phyloP scores from a whole-genome alignment of 1,284 basidiomycete genomes.

The Coniferiporia weirii region DNA sequence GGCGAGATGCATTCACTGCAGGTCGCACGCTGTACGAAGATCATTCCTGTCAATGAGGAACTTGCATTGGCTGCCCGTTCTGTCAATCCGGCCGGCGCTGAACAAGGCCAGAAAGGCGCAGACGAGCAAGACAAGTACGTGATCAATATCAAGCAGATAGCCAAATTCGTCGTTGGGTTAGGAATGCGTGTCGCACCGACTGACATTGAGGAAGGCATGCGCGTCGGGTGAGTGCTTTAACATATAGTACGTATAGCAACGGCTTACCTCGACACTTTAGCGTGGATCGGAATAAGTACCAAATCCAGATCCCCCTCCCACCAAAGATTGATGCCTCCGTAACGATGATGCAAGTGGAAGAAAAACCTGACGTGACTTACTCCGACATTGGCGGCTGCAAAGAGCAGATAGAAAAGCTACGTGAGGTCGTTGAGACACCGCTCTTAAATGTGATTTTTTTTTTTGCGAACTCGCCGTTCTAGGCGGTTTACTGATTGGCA shows the following conservation, averaged over 20 bases:
- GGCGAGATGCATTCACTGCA: conserved; percentile 90
- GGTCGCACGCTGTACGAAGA: conserved; percentile 98
- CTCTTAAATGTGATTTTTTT: conserved; percentile 69
- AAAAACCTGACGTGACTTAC: conserved; percentile 98
- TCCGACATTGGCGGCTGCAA: conserved; percentile 98
- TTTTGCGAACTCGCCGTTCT: background rate
- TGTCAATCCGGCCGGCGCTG: conserved; percentile 67
- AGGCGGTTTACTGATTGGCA: conserved; percentile 20
- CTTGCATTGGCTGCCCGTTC: conserved; percentile 69
- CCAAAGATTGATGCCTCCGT: conserved; percentile 99
- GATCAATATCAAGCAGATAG: conserved; percentile 99
- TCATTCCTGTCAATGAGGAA: conserved; percentile 78
- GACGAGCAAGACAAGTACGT: conserved; percentile 99
- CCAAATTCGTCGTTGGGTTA: conserved; percentile 97
- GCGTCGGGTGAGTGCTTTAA: conserved; percentile 75
- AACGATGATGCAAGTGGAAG: conserved; percentile 99
- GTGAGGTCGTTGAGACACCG: conserved; percentile 99
- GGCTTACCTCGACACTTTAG: conserved; percentile 27
- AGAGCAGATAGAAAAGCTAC: conserved; percentile 98
- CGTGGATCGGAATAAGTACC: conserved; percentile 93
- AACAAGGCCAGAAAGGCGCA: conserved; percentile 82
- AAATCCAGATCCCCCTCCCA: conserved; percentile 99
- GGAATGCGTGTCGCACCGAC: conserved; percentile 96
- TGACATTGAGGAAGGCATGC: conserved; percentile 99
- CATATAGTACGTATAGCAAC: conserved; percentile 17